Base-by-base conservation (phyloP, 1,139 yeast genomes). In the Magnusiomyces tetraspermus region DNA sequence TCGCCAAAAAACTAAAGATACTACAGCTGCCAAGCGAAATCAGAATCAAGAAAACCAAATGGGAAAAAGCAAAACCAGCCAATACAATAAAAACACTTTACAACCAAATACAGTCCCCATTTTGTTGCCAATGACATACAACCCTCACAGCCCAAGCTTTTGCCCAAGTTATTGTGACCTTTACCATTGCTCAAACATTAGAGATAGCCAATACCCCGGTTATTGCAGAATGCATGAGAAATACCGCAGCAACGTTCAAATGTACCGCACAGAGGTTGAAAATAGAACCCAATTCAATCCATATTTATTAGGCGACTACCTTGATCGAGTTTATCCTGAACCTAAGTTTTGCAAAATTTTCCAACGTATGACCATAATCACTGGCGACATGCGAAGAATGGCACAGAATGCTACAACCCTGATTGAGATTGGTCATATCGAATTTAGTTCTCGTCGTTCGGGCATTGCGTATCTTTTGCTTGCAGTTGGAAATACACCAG, bases 401-500 rank as follows among this genome's bases (percentile, higher is more conserved):
- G 48, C 48, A 5, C 38, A 21, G 24, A 31, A n/a, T 31, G 48
- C 48, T 19, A 45, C 38, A 13, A 31, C 48, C 5, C 26, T 22
- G 5, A 23, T 45, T 11, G 48, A 45, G 15, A 30, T 45, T 21
- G 48, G 48, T 13, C 37, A 33, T 15, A 22, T 30, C 5, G 17
- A 28, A 4, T 21, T n/a, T 4, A 8, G 40, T 15, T 17, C 19
- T n/a, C 21, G 26, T 10, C 40, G 38, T 5, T 17, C 22, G n/a
- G 15, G 17, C 23, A 6, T 17, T 11, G 21, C n/a, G 19, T 21
- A 30, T 26, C n/a, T 30, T 28, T 11, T 45, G 11, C 17, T 45
- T 13, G 48, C 48, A 8, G 48, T 45, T 6, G 48, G 48, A 30
- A 45, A 45, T 11, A 45, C 48, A 6, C 48, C 48, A 6, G 48